Conservation (phyloP, 768 basidiomycete genomes). For the Rhizopogon vesiculosus region DNA sequence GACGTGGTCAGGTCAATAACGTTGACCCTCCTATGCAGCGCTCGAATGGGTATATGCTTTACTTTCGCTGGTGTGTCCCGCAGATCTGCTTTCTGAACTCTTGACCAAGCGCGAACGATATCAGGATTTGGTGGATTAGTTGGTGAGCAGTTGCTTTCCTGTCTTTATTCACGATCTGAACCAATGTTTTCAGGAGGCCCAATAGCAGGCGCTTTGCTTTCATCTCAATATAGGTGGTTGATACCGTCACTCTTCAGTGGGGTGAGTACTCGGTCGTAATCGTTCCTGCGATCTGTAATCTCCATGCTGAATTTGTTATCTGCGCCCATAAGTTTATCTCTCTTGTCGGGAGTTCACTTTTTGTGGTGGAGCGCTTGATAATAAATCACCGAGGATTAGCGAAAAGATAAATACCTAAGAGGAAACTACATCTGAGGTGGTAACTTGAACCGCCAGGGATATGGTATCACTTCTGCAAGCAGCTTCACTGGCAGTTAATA, state of each 20-base stretch:
- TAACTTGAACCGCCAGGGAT: too few relatives aligned
- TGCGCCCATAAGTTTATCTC: neutral
- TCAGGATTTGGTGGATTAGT: constrained; percentile 20
- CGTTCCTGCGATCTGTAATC: neutral
- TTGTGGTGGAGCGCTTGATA: neutral
- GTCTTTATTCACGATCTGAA: constrained; percentile 2
- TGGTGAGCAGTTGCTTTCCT: constrained; percentile 2
- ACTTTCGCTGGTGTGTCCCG: constrained; percentile 32
- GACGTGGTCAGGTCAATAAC: neutral
- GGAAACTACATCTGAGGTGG: too few relatives aligned
- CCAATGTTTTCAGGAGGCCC: constrained; percentile 45
- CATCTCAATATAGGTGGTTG: constrained; percentile 49
- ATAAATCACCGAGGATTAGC: neutral
- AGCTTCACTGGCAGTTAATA: too few relatives aligned
- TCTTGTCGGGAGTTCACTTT: neutral
- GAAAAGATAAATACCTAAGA: too few relatives aligned
- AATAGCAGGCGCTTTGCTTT: constrained; percentile 52
- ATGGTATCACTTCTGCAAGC: too few relatives aligned
- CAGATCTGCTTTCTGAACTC: neutral
- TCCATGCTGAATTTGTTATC: neutral
- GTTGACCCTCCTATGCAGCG: constrained; percentile 5
- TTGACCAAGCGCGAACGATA: neutral
- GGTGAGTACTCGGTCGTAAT: constrained; percentile 13
- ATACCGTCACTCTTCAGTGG: constrained; percentile 50
- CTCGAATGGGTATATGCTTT: constrained; percentile 45